Conservation (phyloP, 495 filamentous ascomycete species). For the Astrocystis sublimbata region DNA sequence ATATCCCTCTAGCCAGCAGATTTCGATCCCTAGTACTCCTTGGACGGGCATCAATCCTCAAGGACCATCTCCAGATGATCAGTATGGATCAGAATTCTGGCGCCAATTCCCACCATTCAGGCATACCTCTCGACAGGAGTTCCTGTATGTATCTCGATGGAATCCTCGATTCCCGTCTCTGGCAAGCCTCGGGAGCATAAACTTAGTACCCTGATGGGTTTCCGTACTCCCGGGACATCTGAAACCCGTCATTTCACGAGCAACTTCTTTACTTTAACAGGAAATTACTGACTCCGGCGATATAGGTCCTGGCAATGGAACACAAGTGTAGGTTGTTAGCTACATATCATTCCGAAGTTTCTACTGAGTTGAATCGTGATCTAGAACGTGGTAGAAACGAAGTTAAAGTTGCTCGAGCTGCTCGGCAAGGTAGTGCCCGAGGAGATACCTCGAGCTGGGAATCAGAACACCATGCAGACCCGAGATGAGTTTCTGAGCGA, state of each 20-base stretch:
- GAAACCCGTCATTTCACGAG: too few relatives aligned
- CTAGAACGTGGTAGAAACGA: conserved; percentile 26
- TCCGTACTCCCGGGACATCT: too few relatives aligned
- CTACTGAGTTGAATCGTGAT: neutral
- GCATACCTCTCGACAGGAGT: conserved; percentile 19
- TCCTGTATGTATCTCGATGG: too few relatives aligned
- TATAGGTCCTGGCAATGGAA: conserved; percentile 31
- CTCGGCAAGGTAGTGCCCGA: conserved; percentile 48
- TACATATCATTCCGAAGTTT: too few relatives aligned
- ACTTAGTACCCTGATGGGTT: too few relatives aligned
- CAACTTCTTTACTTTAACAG: too few relatives aligned
- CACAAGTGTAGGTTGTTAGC: conserved; percentile 19
- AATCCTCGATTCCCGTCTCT: too few relatives aligned
- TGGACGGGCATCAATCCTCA: neutral
- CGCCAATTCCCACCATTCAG: conserved; percentile 20
- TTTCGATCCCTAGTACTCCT: neutral
- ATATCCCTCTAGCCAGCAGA: neutral
- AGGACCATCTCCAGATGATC: neutral
- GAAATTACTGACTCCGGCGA: too few relatives aligned
- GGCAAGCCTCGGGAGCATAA: too few relatives aligned
- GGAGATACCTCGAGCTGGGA: conserved; percentile 38
- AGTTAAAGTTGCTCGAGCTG: conserved; percentile 18
- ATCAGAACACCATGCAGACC: conserved; percentile 37
- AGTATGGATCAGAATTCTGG: conserved; percentile 22
- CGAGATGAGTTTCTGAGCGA: conserved; percentile 54